phyloP scores from a whole-genome alignment of 2,329 filamentous ascomycete species.

The Calonectria pseudoreteaudii region DNA sequence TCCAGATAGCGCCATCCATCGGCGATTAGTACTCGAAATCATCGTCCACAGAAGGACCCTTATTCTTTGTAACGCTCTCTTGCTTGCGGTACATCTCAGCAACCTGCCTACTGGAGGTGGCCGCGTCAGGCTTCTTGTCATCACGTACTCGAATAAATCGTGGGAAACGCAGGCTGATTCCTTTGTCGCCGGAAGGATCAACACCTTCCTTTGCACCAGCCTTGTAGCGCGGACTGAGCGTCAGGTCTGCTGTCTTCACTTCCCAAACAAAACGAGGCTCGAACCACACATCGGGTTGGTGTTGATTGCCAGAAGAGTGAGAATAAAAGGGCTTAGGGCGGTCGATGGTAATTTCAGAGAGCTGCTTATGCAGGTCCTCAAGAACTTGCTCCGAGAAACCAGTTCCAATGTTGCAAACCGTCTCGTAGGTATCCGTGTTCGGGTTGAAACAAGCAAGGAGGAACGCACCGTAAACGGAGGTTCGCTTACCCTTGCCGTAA shows the following conservation, averaged over 20 bases:
- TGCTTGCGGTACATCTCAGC: conserved; percentile 98
- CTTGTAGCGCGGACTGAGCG: conserved; percentile 91
- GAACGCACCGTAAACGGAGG: conserved; percentile 95
- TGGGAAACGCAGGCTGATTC: conserved; percentile 91
- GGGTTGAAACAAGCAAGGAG: conserved; percentile 94
- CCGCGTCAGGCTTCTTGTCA: conserved; percentile 95
- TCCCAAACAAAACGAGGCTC: conserved; percentile 97
- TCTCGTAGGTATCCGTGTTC: conserved; percentile 85
- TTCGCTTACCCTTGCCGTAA: conserved; percentile 93
- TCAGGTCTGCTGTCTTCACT: conserved; percentile 95
- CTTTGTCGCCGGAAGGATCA: conserved; percentile 77
- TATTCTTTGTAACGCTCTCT: conserved; percentile 88
- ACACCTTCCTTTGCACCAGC: conserved; percentile 87
- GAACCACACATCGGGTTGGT: conserved; percentile 99
- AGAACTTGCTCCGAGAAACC: conserved; percentile 96
- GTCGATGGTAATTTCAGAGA: conserved; percentile 85
- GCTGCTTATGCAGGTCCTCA: conserved; percentile 83
- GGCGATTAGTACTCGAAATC: conserved; percentile 91
- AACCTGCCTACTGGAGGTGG: conserved; percentile 85
- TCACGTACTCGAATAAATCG: conserved; percentile 92
- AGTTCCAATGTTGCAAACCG: conserved; percentile 97
- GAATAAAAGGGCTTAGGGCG: conserved; percentile 94
- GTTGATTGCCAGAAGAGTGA: conserved; percentile 85
- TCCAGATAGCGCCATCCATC: not conserved
- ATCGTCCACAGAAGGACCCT: conserved; percentile 90